These are phyloP conservation scores for Colletotrichum lupini DNA, from an alignment of 2,329 filamentous ascomycete genomes.

Conservation along the genomic window DNA sequence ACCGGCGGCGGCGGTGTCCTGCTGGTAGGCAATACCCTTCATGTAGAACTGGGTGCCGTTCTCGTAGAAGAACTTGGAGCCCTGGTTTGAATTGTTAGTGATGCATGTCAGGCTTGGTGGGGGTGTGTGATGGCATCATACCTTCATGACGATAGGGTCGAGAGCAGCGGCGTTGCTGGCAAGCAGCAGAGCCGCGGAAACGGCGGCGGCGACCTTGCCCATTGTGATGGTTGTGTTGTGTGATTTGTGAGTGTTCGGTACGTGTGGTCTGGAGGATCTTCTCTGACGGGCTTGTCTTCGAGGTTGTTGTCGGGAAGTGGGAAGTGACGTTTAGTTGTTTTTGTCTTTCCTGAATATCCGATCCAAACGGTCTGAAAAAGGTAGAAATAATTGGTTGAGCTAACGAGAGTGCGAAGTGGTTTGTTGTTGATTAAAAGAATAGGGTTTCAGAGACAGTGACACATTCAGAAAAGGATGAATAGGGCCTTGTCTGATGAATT, in stretches of 20 bases:
- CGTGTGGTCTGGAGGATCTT: background rate
- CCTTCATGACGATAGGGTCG: slow-evolving; percentile 77
- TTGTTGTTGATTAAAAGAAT: slow-evolving; percentile 34
- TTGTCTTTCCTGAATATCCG: background rate
- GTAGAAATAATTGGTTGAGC: slow-evolving; percentile 27
- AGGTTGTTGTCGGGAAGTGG: background rate
- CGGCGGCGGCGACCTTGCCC: slow-evolving; percentile 32
- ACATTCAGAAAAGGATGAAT: slow-evolving; percentile 4
- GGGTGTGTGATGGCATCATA: slow-evolving; percentile 47
- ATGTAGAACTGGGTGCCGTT: slow-evolving; percentile 79
- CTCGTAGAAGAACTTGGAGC: slow-evolving; percentile 90
- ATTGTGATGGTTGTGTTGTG: slow-evolving; percentile 16
- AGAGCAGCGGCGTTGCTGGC: slow-evolving; percentile 56
- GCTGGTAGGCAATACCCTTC: slow-evolving; percentile 95
- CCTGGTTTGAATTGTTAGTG: slow-evolving; percentile 53
- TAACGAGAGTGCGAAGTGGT: slow-evolving; percentile 36
- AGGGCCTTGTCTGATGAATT: background rate
- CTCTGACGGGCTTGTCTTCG: background rate
- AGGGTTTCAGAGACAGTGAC: slow-evolving; percentile 6
- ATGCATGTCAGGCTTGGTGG: background rate
- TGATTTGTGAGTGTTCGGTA: background rate
- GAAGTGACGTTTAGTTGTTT: background rate
- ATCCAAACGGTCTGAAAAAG: background rate
- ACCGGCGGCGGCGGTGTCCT: slow-evolving; percentile 73
- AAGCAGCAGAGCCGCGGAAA: slow-evolving; percentile 54